These are phyloP conservation scores for Wakefieldia striispora DNA, from an alignment of 768 basidiomycete genomes.

Conservation along the genomic window DNA sequence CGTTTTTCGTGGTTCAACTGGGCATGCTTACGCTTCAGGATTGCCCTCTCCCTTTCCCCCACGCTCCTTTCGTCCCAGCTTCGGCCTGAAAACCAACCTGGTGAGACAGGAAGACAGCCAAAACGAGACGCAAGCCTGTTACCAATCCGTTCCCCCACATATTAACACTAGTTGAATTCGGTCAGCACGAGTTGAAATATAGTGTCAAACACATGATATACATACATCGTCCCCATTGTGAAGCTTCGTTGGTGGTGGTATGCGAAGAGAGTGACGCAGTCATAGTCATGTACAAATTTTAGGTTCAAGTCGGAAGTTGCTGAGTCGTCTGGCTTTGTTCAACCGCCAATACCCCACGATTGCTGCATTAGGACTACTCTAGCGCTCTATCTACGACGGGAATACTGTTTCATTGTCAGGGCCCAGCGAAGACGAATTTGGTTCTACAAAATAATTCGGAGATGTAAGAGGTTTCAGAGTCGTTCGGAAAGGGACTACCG, in stretches of 20 bases:
- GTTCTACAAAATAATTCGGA: slow-evolving; percentile 4
- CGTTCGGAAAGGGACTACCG: not conserved
- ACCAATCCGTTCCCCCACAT: slow-evolving; percentile 90
- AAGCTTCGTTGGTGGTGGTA: slow-evolving; percentile 23
- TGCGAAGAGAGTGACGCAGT: slow-evolving; percentile 25
- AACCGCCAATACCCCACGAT: slow-evolving; percentile 12
- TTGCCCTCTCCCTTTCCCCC: slow-evolving; percentile 45
- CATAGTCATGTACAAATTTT: slow-evolving; percentile 31
- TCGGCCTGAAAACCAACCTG: slow-evolving; percentile 49
- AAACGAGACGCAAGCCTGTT: slow-evolving; percentile 4
- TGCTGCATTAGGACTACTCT: slow-evolving; percentile 31
- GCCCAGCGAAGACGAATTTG: not conserved
- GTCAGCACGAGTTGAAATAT: slow-evolving; percentile 10
- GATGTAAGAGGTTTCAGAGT: not conserved
- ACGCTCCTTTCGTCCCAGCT: slow-evolving; percentile 74
- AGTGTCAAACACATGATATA: slow-evolving; percentile 8
- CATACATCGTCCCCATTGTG: slow-evolving; percentile 46
- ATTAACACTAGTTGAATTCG: slow-evolving; percentile 58
- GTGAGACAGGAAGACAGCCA: slow-evolving; percentile 6
- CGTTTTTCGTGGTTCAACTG: not conserved
- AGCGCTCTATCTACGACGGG: slow-evolving; percentile 32
- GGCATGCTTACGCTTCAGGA: slow-evolving; percentile 32
- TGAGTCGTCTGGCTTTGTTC: slow-evolving; percentile 16
- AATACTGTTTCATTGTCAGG: not conserved
- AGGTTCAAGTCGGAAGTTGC: slow-evolving; percentile 18